Conservation (phyloP, 495 filamentous ascomycete species). For the Cercophora newfieldiana region DNA sequence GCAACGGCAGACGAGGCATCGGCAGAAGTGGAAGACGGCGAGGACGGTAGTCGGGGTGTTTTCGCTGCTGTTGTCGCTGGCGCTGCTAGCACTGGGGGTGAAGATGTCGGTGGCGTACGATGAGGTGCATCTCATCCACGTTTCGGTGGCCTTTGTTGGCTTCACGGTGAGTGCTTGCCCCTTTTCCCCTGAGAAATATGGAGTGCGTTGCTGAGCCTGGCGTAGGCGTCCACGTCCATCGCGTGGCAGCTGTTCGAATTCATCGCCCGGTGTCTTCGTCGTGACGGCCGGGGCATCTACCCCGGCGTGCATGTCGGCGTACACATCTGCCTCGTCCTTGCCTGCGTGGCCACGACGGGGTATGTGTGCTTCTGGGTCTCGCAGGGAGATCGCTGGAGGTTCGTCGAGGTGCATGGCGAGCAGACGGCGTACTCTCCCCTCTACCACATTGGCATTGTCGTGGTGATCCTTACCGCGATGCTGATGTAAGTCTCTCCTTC, state of each 20-base stretch:
- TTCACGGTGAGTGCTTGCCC: constrained; percentile 20
- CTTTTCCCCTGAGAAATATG: not conserved
- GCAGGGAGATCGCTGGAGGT: constrained; percentile 20
- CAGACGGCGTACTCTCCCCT: constrained; percentile 14
- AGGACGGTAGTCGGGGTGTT: constrained; percentile 15
- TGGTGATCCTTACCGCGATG: constrained; percentile 14
- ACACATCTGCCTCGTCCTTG: constrained; percentile 39
- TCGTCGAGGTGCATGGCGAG: constrained; percentile 13
- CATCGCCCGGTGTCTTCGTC: constrained; percentile 16
- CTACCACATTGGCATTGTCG: constrained; percentile 27
- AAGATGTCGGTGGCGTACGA: constrained; percentile 25
- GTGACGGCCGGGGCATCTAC: constrained; percentile 31
- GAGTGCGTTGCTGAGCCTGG: not conserved
- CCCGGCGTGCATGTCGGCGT: constrained; percentile 42
- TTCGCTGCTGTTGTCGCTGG: constrained; percentile 20
- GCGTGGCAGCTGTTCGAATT: constrained; percentile 24
- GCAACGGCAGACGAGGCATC: not conserved
- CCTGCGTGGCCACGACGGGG: constrained; percentile 27
- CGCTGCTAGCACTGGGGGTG: constrained; percentile 22
- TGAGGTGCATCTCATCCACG: constrained; percentile 22
- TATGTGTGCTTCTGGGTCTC: constrained; percentile 30
- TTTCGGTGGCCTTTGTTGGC: constrained; percentile 25
- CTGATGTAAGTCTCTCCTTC: constrained; percentile 15
- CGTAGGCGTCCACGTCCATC: constrained; percentile 20
- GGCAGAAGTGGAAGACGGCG: constrained; percentile 12